Conservation (phyloP, 345 rosid species). For the Combretum micranthum region DNA sequence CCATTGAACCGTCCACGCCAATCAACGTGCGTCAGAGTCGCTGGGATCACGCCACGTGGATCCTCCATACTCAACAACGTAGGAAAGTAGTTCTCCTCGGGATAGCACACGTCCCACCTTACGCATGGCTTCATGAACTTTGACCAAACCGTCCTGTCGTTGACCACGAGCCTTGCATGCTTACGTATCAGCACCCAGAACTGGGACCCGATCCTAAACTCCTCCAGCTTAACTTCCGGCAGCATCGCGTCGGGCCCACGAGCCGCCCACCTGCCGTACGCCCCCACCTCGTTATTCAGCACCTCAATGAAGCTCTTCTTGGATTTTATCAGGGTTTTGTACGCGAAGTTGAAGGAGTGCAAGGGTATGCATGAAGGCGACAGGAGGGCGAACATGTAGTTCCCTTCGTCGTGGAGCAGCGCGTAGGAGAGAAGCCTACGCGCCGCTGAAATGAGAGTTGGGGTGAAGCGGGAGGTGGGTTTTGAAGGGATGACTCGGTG, state of each 20-base stretch:
- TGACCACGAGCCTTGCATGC: slow-evolving; percentile 60
- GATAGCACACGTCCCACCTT: slow-evolving; percentile 50
- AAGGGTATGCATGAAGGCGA: slow-evolving; percentile 72
- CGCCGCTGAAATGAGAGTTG: slow-evolving; percentile 64
- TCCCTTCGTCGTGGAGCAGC: slow-evolving; percentile 46
- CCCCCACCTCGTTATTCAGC: slow-evolving; percentile 41
- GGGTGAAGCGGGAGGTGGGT: slow-evolving; percentile 40
- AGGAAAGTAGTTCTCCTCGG: slow-evolving; percentile 70
- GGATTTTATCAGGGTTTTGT: slow-evolving; percentile 30
- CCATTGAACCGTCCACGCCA: slow-evolving; percentile 46
- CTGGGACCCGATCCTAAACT: slow-evolving; percentile 81
- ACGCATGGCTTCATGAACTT: slow-evolving; percentile 57
- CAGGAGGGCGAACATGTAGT: slow-evolving; percentile 60
- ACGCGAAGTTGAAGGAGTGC: slow-evolving; percentile 52
- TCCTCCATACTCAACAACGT: slow-evolving; percentile 59
- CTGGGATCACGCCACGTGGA: slow-evolving; percentile 46
- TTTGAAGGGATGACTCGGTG: slow-evolving; percentile 49
- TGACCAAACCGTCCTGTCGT: slow-evolving; percentile 48
- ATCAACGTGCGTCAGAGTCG: slow-evolving; percentile 79
- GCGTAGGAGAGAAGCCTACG: slow-evolving; percentile 65
- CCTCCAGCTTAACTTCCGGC: slow-evolving; percentile 59
- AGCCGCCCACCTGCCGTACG: slow-evolving; percentile 68
- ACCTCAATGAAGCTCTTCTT: slow-evolving; percentile 67
- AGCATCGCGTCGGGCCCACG: slow-evolving; percentile 67
- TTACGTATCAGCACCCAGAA: slow-evolving; percentile 66